Evolutionary conservation across 1,284 basidiomycete genomes (phyloP), one percentile per base, ranked within the genome.

Genomic region (Sutorius eximius): DNA sequence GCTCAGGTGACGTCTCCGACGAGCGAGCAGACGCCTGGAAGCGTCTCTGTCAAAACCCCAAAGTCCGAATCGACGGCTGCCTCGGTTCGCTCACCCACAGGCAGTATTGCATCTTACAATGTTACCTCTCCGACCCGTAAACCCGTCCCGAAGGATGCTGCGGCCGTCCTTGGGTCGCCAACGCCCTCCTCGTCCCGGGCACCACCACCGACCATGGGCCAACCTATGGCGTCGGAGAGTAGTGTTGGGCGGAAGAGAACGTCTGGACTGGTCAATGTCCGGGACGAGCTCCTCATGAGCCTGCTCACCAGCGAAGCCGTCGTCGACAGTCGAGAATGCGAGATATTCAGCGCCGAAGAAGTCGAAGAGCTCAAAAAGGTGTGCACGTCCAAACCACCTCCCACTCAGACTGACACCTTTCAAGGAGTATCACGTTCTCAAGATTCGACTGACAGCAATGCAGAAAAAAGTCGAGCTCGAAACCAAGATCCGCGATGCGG

Each of bases 311-410:
- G 90, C 56, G 92, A 95, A 73, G 93, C 93, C 4, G 83, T 91
- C 30, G 85, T 92, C 24, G 89, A 92, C 63, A 90, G 89, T 63
- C 81, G 89, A 29, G 81, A 82, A 44, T 88, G 83, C 64, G 82
- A 87, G 49, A 85, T 94, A 22, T 77, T 92, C 44, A 82, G 78
- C 60, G 85, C 90, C 52, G 93, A 96, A 62, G 89, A 94, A 63
- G 88, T 94, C n/a, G 93, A 95, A 60, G 88, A 89, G 49, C 81
- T 94, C 62, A 95, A 93, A 77, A 92, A 91, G 83, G 92, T 91
- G 61, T 46, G 79, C 73, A 16, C 30, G 18, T 32, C 57, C 58
- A 33, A 33, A 12, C 34, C 42, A 1, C 27, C 27, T 40, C 20
- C 18, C 43, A 3, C 34, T 24, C 47, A 30, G 53, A 29, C 29